Evolutionary conservation across 2,329 filamentous ascomycete species (phyloP).

Genomic region (Colletotrichum chlorophyti): DNA sequence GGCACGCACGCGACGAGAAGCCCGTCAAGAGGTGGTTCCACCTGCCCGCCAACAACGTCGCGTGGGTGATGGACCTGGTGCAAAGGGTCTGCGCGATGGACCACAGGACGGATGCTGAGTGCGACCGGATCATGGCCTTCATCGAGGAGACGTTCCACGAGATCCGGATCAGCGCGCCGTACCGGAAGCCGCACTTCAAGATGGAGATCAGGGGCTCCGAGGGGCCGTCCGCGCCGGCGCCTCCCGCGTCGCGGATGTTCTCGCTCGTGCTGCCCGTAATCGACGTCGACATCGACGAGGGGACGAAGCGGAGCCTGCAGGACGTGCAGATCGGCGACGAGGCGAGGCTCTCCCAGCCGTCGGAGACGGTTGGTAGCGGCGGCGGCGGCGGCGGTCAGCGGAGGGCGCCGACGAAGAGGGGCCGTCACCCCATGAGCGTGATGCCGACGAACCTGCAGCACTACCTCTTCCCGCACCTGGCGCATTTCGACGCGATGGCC

Average conservation of each 20-base stretch:
- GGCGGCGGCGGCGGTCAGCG: background rate
- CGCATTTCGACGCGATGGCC: slow-evolving; percentile 30
- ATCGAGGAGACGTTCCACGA: slow-evolving; percentile 30
- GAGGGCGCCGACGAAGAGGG: background rate
- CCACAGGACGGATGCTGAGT: slow-evolving; percentile 20
- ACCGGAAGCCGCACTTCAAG: slow-evolving; percentile 29
- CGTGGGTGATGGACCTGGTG: slow-evolving; percentile 31
- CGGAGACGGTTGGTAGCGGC: background rate
- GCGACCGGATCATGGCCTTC: slow-evolving; percentile 26
- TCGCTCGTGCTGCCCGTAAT: slow-evolving; percentile 28
- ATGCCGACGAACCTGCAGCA: slow-evolving; percentile 31
- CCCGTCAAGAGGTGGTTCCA: slow-evolving; percentile 30
- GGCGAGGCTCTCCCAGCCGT: background rate
- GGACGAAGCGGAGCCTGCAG: slow-evolving; percentile 19
- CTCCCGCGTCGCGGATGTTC: slow-evolving; percentile 19
- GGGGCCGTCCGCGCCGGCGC: too few relatives aligned
- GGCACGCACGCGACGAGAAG: background rate
- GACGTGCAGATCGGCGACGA: slow-evolving; percentile 25
- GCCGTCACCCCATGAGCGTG: slow-evolving; percentile 17
- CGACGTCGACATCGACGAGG: slow-evolving; percentile 30
- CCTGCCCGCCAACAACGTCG: slow-evolving; percentile 28
- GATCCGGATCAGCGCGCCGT: slow-evolving; percentile 27
- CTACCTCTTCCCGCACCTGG: slow-evolving; percentile 29
- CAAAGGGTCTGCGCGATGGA: slow-evolving; percentile 29
- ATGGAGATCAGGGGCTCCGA: too few relatives aligned